Evolutionary conservation across 75 land plant species (phyloP).

Genomic region (Cryptomeria japonica): DNA sequence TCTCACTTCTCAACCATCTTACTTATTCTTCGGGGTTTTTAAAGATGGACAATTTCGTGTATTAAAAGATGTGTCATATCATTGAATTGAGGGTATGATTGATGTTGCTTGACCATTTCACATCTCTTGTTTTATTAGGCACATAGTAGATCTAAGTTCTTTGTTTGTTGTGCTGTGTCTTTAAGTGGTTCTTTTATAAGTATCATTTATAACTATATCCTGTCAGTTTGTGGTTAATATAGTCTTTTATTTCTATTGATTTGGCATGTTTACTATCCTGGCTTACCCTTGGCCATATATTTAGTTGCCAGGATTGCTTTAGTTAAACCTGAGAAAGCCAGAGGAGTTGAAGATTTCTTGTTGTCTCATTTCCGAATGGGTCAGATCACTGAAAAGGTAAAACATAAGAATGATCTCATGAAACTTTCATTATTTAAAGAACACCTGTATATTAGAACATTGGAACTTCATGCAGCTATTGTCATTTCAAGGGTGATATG

Average conservation of each 20-base stretch:
- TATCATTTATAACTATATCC: neutral
- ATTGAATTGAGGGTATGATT: neutral
- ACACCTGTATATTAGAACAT: neutral
- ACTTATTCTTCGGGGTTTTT: neutral
- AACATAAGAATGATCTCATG: neutral
- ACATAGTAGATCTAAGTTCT: neutral
- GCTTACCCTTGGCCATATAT: neutral
- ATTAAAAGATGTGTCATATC: neutral
- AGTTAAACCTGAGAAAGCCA: constrained; percentile 97
- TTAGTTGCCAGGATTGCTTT: constrained; percentile 93
- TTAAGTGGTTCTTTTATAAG: neutral
- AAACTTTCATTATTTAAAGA: neutral
- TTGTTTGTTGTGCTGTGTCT: neutral
- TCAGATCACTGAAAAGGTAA: constrained; percentile 95
- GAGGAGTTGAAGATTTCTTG: constrained; percentile 93
- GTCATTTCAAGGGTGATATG: neutral
- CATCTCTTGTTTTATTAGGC: neutral
- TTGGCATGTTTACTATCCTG: neutral
- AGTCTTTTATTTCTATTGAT: neutral
- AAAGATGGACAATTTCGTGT: neutral
- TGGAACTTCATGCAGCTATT: neutral
- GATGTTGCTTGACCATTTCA: neutral
- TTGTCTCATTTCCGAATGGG: constrained; percentile 83
- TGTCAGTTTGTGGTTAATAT: neutral
- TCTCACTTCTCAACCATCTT: neutral